These are phyloP conservation scores for Acanthamoeba royreba DNA, from an alignment of 208 protist species.

Conservation along the genomic window DNA sequence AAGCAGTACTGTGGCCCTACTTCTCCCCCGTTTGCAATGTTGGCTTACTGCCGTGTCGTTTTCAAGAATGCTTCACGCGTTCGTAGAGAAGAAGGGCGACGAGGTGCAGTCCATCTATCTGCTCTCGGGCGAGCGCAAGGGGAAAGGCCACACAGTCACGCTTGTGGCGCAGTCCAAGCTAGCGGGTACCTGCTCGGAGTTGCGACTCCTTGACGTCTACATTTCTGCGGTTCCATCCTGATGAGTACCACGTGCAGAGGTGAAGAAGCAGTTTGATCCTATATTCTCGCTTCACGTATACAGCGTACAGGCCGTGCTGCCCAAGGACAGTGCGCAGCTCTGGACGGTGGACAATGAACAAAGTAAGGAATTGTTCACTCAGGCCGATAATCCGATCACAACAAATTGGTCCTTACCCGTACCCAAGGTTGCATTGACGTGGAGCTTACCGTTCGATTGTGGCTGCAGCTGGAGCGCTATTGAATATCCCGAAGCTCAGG, in stretches of 20 bases:
- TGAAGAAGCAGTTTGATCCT: not conserved
- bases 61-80: slow-evolving; percentile 24
- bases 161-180: not conserved
- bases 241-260: not conserved
- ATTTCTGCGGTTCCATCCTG: not conserved
- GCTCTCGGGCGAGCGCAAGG: not conserved
- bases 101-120: slow-evolving; percentile 43
- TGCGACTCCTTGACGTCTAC: not conserved
- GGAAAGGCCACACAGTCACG: not conserved
- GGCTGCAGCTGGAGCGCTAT: not conserved
- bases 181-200: not conserved
- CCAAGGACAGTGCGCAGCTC: slow-evolving; percentile 36
- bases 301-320: slow-evolving; percentile 48
- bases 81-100: not conserved
- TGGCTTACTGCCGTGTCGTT: not conserved
- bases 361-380: not conserved
- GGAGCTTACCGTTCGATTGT: not conserved
- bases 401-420: not conserved
- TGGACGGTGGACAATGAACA: slow-evolving; percentile 34
- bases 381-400: not conserved
- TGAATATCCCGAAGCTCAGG: not conserved
- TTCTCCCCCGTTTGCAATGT: not conserved
- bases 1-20: not conserved
- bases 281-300: slow-evolving; percentile 41
- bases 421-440: not conserved